Evolutionary conservation across 2,329 filamentous ascomycete species (phyloP).

Genomic region (Stagonosporopsis chrysanthemi): DNA sequence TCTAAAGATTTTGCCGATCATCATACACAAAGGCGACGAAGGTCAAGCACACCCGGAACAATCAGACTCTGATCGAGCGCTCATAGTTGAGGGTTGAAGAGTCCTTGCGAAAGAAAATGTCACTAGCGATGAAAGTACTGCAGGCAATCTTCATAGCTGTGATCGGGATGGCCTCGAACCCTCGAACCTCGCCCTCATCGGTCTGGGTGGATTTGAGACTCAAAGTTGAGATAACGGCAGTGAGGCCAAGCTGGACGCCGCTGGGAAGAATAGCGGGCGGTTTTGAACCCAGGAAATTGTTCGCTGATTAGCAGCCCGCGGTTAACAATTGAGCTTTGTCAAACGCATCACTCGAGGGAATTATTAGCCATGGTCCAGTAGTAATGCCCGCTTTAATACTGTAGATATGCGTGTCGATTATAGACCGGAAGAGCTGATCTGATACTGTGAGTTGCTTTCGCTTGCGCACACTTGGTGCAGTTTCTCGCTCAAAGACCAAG

Average conservation of each 20-base stretch:
- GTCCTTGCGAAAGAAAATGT: background rate
- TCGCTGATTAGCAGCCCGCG: background rate
- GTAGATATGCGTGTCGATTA: background rate
- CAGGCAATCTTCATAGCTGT: background rate
- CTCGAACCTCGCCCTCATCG: background rate
- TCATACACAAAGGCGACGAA: too few relatives aligned
- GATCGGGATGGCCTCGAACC: background rate
- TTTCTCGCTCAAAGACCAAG: background rate
- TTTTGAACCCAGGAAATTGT: background rate
- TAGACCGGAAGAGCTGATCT: background rate
- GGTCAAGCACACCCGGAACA: background rate
- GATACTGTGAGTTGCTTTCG: background rate
- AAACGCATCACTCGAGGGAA: background rate
- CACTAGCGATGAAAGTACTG: background rate
- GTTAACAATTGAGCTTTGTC: background rate
- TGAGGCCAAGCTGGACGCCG: background rate
- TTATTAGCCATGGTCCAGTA: background rate
- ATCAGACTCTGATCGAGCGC: background rate
- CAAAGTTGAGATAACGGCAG: background rate
- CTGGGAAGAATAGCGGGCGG: background rate
- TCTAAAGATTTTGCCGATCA: too few relatives aligned
- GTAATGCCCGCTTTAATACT: background rate
- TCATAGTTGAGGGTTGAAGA: background rate
- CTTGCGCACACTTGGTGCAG: background rate
- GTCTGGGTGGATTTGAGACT: background rate